Percentiles rank a stretch among this genome's conserved stretches.
phyloP scores from a whole-genome alignment of 495 filamentous ascomycete genomes.

The Penicillium ucsense region DNA sequence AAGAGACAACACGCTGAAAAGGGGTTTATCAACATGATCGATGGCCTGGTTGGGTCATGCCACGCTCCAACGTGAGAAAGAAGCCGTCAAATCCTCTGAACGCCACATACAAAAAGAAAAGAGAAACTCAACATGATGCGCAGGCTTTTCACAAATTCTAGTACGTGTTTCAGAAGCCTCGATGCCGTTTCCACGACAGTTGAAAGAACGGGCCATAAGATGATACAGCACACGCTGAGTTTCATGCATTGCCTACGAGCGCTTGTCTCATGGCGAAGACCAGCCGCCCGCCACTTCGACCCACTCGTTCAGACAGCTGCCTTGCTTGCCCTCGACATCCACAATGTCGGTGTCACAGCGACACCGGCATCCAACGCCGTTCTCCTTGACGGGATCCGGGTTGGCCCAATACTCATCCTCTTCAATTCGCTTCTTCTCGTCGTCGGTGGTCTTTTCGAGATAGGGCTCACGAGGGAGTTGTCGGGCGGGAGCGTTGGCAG shows the following conservation, averaged over 20 bases:
- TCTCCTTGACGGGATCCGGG: conserved; percentile 79
- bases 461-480: conserved; percentile 76
- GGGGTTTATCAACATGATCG: conserved; percentile 36
- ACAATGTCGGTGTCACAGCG: conserved; percentile 97
- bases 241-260: too few species aligned
- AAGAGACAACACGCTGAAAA: conserved; percentile 32
- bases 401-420: conserved; percentile 97
- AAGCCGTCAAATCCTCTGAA: conserved; percentile 37
- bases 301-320: conserved; percentile 93
- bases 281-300: conserved; percentile 95
- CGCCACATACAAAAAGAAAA: conserved; percentile 34
- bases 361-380: conserved; percentile 94
- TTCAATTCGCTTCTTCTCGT: conserved; percentile 80
- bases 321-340: conserved; percentile 94
- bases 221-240: too few species aligned
- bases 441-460: conserved; percentile 73
- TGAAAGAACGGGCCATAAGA: conserved; percentile 24
- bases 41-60: conserved; percentile 22
- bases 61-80: conserved; percentile 27
- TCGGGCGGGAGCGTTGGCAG: conserved; percentile 85
- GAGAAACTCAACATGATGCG: conserved; percentile 28
- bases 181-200: conserved; percentile 2
- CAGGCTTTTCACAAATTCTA: conserved; percentile 16
- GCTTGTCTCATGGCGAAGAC: conserved; percentile 51
- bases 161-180: too few species aligned